Conservation (phyloP, 805 yeast species). For the Vanderwaltozyma tropicalis region DNA sequence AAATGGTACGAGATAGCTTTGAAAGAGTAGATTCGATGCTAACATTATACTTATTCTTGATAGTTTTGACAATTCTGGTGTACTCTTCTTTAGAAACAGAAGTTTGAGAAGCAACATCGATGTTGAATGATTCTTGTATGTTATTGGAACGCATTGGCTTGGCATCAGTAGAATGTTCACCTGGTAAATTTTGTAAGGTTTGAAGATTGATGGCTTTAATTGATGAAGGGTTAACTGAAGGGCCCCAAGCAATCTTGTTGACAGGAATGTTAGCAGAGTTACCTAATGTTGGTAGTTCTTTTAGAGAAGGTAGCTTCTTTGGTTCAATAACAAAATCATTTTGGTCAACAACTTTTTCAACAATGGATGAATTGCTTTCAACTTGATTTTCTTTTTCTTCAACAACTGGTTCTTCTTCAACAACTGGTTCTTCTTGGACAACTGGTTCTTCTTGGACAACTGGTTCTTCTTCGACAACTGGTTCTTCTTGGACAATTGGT, state of each 20-base stretch:
- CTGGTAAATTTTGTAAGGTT: constrained; percentile 12
- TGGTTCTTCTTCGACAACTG: constrained; percentile 1
- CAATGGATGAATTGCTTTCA: background rate
- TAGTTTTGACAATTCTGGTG: constrained; percentile 49
- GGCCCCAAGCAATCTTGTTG: constrained; percentile 31
- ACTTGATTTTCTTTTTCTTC: constrained; percentile 1
- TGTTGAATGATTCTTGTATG: constrained; percentile 68
- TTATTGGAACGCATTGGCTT: constrained; percentile 45
- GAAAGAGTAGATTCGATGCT: constrained; percentile 77
- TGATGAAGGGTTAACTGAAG: constrained; percentile 33
- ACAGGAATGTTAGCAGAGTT: constrained; percentile 27
- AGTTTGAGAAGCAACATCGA: constrained; percentile 58
- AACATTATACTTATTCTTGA: constrained; percentile 50
- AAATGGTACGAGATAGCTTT: constrained; percentile 66
- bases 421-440: constrained; percentile 50
- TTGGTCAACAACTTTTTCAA: constrained; percentile 1
- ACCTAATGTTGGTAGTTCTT: constrained; percentile 57
- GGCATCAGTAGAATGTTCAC: constrained; percentile 10
- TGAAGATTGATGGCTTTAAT: constrained; percentile 11
- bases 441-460: constrained; percentile 35
- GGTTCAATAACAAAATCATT: constrained; percentile 2
- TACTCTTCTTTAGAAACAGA: constrained; percentile 53
- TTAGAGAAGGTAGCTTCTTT: constrained; percentile 13
- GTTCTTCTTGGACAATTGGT: constrained; percentile 1
- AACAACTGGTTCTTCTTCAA: constrained; percentile 10